Conservation (phyloP, 2,329 filamentous ascomycete genomes). For the Aspergillus thermomutatus region DNA sequence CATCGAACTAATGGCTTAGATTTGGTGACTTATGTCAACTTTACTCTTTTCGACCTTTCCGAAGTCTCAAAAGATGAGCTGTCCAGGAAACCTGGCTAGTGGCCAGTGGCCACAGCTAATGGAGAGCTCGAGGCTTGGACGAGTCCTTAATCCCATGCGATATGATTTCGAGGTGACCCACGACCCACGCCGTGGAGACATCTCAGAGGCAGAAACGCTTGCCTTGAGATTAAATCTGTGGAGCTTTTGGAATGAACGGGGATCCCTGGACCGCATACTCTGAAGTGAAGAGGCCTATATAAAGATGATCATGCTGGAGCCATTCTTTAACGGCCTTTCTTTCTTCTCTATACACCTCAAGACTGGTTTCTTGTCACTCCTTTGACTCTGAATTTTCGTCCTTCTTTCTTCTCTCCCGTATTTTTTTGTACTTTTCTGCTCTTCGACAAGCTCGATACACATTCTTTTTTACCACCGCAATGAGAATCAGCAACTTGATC, state of each 20-base stretch:
- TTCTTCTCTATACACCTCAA: slow-evolving; percentile 7
- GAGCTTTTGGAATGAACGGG: not conserved
- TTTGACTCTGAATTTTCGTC: not conserved
- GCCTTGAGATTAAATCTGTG: not conserved
- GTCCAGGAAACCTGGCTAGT: not conserved
- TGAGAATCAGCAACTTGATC: slow-evolving; percentile 29
- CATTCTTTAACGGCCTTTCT: not conserved
- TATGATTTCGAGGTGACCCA: not conserved
- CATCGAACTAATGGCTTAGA: not conserved
- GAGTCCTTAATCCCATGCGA: not conserved
- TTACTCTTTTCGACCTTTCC: not conserved
- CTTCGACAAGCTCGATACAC: slow-evolving; percentile 22
- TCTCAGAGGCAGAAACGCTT: not conserved
- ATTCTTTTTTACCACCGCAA: slow-evolving; percentile 20
- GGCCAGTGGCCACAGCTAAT: not conserved
- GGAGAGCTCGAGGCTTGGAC: not conserved
- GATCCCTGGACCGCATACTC: not conserved
- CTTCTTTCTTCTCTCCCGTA: slow-evolving; percentile 13
- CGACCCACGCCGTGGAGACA: not conserved
- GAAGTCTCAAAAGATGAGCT: too few relatives aligned
- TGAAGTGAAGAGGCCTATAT: not conserved
- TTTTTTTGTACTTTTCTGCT: slow-evolving; percentile 11
- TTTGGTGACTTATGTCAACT: not conserved
- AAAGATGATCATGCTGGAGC: not conserved
- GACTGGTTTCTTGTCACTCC: slow-evolving; percentile 20